A percentile compares a stretch with the other conserved stretches of the same genome.
These are phyloP conservation scores for Carex myosuroides DNA, from an alignment of 176 grass and related monocot genomes.

Conservation along the genomic window DNA sequence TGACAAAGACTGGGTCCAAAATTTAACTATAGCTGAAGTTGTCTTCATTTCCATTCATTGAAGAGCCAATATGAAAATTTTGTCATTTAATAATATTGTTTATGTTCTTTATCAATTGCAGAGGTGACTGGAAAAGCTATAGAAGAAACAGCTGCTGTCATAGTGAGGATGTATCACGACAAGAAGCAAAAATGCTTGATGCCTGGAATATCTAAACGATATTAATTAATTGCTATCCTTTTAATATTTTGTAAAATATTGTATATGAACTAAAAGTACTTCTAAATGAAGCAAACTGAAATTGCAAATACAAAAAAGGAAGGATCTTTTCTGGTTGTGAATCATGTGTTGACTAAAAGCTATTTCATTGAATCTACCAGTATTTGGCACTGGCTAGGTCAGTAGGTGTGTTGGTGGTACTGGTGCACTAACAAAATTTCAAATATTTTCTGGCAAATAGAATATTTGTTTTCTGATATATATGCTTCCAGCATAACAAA, in stretches of 20 bases:
- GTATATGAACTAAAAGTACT: neutral
- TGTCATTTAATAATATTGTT: neutral
- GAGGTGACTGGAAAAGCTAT: slow-evolving; percentile 93
- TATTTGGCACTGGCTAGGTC: neutral
- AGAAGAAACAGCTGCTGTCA: slow-evolving; percentile 91
- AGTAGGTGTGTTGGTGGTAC: neutral
- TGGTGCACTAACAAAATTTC: neutral
- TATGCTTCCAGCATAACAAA: neutral
- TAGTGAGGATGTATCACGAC: slow-evolving; percentile 80
- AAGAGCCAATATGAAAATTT: neutral
- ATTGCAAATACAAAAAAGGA: neutral
- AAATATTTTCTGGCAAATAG: neutral
- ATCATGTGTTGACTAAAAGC: neutral
- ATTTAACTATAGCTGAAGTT: neutral
- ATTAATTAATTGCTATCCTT: slow-evolving; percentile 54
- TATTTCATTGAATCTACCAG: neutral
- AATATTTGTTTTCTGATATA: neutral
- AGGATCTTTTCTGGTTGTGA: neutral
- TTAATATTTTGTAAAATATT: neutral
- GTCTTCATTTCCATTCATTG: neutral
- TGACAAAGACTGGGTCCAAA: no score
- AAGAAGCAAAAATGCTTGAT: slow-evolving; percentile 77
- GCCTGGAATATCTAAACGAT: slow-evolving; percentile 88
- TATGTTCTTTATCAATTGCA: slow-evolving; percentile 33
- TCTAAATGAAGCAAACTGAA: neutral